Evolutionary conservation across 345 rosid species (phyloP).

Genomic region (Moricandia arvensis): DNA sequence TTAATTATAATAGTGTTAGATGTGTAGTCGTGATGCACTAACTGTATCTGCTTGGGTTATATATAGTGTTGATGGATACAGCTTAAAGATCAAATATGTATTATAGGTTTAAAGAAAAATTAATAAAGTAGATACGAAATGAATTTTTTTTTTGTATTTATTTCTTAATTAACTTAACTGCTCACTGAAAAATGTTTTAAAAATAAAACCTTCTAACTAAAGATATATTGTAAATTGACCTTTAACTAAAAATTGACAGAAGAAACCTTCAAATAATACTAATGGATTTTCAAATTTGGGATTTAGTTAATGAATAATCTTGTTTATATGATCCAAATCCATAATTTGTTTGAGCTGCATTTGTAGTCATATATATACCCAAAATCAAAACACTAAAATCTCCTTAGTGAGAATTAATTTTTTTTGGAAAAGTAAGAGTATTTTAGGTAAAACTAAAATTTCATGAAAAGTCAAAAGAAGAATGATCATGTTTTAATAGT

Average conservation of each 20-base stretch:
- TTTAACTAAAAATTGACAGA: neutral
- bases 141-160: neutral
- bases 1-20: slow-evolving; percentile 1
- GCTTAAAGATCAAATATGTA: slow-evolving; percentile 1
- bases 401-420: too few species aligned
- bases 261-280: neutral
- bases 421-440: too few species aligned
- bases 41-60: neutral
- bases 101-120: neutral
- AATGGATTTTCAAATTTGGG: too few species aligned
- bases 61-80: neutral
- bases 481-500: too few species aligned
- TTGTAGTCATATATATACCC: too few species aligned
- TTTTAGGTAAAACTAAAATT: too few species aligned
- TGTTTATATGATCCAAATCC: too few species aligned
- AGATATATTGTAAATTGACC: neutral
- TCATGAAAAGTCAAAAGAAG: too few species aligned
- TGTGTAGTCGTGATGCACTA: slow-evolving; percentile 25
- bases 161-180: neutral
- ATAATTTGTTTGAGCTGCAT: too few species aligned
- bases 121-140: neutral
- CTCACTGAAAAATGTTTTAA: neutral
- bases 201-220: neutral
- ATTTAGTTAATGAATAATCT: too few species aligned
- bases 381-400: too few species aligned